Evolutionary conservation across 176 grass and related monocot genomes (phyloP).

Genomic region (Bonia amplexicaulis): DNA sequence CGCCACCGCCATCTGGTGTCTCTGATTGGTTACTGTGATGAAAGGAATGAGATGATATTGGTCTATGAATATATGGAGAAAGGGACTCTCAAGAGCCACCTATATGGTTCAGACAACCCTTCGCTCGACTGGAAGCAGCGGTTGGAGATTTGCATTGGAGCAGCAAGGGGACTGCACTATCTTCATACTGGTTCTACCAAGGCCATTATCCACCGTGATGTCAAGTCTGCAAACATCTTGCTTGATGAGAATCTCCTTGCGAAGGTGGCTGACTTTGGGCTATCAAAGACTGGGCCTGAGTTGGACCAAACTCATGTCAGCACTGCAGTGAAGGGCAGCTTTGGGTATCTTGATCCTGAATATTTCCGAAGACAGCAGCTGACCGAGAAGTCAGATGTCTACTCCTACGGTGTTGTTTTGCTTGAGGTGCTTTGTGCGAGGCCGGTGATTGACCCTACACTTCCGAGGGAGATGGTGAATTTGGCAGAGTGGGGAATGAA

Average conservation of each 20-base stretch:
- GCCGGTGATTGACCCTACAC: constrained; percentile 84
- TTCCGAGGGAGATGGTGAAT: constrained; percentile 83
- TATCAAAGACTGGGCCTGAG: constrained; percentile 87
- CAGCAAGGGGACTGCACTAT: constrained; percentile 88
- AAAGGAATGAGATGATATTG: constrained; percentile 95
- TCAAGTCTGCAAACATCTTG: constrained; percentile 96
- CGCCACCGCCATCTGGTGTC: constrained; percentile 90
- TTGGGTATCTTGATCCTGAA: constrained; percentile 97
- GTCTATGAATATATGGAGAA: constrained; percentile 99
- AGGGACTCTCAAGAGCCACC: constrained; percentile 80
- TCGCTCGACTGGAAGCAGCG: constrained; percentile 81
- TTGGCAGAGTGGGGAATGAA: constrained; percentile 95
- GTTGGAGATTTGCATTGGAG: constrained; percentile 91
- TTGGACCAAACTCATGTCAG: constrained; percentile 96
- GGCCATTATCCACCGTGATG: constrained; percentile 94
- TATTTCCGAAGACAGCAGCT: constrained; percentile 82
- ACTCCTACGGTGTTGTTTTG: constrained; percentile 93
- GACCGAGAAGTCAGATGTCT: constrained; percentile 94
- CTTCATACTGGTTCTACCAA: constrained; percentile 87
- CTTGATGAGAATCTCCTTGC: constrained; percentile 91
- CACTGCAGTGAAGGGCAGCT: constrained; percentile 96
- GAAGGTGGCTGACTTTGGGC: constrained; percentile 83
- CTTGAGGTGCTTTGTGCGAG: constrained; percentile 88
- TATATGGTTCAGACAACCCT: constrained; percentile 79
- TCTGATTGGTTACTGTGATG: constrained; percentile 89